Percentiles rank a stretch among this genome's conserved stretches.
Evolutionary conservation across 306 rosid species (phyloP).

Genomic region (Medicago arabica): DNA sequence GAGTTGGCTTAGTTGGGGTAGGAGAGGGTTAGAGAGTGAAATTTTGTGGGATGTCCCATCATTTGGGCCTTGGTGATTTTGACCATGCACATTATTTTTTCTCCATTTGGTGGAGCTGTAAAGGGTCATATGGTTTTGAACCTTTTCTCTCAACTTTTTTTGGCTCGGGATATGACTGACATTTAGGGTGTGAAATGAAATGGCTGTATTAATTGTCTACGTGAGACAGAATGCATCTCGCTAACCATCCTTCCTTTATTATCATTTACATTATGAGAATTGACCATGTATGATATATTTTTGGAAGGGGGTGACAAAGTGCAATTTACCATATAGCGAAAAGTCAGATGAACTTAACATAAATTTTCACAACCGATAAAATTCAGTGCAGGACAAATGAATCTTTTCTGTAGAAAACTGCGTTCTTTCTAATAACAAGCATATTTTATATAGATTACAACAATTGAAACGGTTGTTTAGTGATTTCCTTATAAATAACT

Average conservation of each 20-base stretch:
- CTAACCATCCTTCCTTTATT: constrained; percentile 2
- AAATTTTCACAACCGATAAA: neutral
- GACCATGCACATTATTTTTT: constrained; percentile 7
- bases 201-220: constrained; percentile 18
- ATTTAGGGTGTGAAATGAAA: constrained; percentile 18
- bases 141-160: too few relatives aligned
- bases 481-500: constrained; percentile 11
- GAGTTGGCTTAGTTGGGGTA: constrained; percentile 17
- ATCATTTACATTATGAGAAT: neutral
- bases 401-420: neutral
- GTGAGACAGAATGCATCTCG: constrained; percentile 3
- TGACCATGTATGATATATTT: neutral
- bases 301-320: constrained; percentile 11
- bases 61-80: constrained; percentile 27
- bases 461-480: constrained; percentile 13
- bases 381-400: constrained; percentile 17
- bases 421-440: constrained; percentile 21
- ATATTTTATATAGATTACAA: constrained; percentile 4
- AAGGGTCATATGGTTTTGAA: neutral
- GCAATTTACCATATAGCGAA: neutral
- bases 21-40: neutral
- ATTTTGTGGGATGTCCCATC: neutral
- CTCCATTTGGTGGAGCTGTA: constrained; percentile 15
- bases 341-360: neutral
- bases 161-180: neutral